Conservation (phyloP, 805 yeast genomes). For the Teunomyces pallodes region DNA sequence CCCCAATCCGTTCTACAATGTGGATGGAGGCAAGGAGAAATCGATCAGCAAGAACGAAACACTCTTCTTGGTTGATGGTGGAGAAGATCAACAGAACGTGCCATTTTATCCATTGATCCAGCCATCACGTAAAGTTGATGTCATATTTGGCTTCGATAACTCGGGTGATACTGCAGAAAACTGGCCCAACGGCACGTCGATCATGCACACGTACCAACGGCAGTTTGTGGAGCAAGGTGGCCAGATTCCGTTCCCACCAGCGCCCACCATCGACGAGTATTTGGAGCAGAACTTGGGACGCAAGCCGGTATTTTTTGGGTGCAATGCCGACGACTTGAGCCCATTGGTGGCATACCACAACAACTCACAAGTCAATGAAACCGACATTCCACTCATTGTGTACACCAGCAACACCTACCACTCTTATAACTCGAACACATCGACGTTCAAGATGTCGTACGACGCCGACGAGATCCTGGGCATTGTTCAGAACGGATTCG, state of each 20-base stretch:
- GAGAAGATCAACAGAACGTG: slow-evolving; percentile 42
- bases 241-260: slow-evolving; percentile 25
- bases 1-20: slow-evolving; percentile 39
- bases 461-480: slow-evolving; percentile 14
- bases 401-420: slow-evolving; percentile 14
- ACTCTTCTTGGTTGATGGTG: slow-evolving; percentile 41
- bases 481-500: slow-evolving; percentile 20
- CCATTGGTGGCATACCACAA: slow-evolving; percentile 16
- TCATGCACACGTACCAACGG: slow-evolving; percentile 30
- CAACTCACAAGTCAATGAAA: slow-evolving; percentile 17
- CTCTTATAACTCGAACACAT: slow-evolving; percentile 18
- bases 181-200: slow-evolving; percentile 45
- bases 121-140: slow-evolving; percentile 33
- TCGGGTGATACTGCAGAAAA: slow-evolving; percentile 35
- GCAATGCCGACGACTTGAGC: slow-evolving; percentile 22
- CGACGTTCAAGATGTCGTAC: slow-evolving; percentile 23
- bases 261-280: slow-evolving; percentile 21
- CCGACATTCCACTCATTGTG: slow-evolving; percentile 27
- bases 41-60: slow-evolving; percentile 26
- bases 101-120: slow-evolving; percentile 43
- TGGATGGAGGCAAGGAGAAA: slow-evolving; percentile 14
- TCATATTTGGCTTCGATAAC: slow-evolving; percentile 42
- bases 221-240: slow-evolving; percentile 22
- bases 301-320: slow-evolving; percentile 27
- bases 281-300: slow-evolving; percentile 18